Conservation (phyloP, 148 eudicot genomes). For the Diospyros kaki region DNA sequence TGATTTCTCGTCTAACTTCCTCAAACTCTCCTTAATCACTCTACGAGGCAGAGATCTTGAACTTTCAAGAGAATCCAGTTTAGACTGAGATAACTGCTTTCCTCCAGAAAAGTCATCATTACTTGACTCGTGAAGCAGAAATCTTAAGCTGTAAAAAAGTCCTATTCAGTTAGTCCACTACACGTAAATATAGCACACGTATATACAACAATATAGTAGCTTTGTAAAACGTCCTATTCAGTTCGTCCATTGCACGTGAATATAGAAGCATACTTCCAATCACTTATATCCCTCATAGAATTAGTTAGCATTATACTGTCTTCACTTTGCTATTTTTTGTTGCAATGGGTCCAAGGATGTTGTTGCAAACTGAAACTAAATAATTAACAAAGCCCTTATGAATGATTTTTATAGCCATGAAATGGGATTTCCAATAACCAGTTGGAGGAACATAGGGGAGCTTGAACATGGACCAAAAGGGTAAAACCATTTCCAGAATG, state of each 20-base stretch:
- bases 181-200: neutral
- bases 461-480: neutral
- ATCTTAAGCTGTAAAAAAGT: constrained; percentile 60
- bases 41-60: constrained; percentile 39
- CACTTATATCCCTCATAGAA: neutral
- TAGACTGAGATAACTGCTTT: constrained; percentile 29
- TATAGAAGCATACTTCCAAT: neutral
- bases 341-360: neutral
- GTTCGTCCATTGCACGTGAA: no score
- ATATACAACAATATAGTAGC: neutral
- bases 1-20: constrained; percentile 44
- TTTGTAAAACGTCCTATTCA: neutral
- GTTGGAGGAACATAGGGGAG: neutral
- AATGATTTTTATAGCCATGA: neutral
- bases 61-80: constrained; percentile 37
- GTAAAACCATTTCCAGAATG: neutral
- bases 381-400: neutral
- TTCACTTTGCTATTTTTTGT: neutral
- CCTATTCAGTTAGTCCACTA: constrained; percentile 7
- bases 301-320: neutral
- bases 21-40: constrained; percentile 64
- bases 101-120: constrained; percentile 42
- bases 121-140: constrained; percentile 49
- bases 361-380: neutral
- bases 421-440: neutral